phyloP scores from a whole-genome alignment of 805 yeast genomes.

The Kodamaea sagamina region DNA sequence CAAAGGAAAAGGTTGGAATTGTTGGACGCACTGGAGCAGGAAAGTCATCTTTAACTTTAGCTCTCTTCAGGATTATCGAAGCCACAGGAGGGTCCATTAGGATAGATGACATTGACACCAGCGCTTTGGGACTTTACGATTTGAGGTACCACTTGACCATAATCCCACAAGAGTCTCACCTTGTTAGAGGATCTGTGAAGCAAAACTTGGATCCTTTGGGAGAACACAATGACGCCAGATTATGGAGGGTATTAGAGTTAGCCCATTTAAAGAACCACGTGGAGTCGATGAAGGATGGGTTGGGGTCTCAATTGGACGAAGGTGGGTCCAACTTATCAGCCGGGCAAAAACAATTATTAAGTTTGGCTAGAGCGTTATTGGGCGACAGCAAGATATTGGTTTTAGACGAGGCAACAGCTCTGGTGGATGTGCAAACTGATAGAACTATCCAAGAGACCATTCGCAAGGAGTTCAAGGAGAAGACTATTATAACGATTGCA shows the following conservation, averaged over 20 bases:
- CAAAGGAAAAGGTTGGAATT: slow-evolving; percentile 30
- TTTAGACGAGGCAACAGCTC: slow-evolving; percentile 35
- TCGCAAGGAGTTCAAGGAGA: slow-evolving; percentile 25
- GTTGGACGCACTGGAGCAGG: slow-evolving; percentile 37
- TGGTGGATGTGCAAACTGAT: slow-evolving; percentile 36
- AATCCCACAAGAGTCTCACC: slow-evolving; percentile 32
- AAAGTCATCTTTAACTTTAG: slow-evolving; percentile 30
- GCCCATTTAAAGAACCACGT: slow-evolving; percentile 30
- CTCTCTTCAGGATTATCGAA: slow-evolving; percentile 31
- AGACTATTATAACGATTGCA: slow-evolving; percentile 31
- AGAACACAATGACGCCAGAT: slow-evolving; percentile 22
- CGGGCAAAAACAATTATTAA: slow-evolving; percentile 28
- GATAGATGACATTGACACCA: slow-evolving; percentile 26
- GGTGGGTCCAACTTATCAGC: slow-evolving; percentile 30
- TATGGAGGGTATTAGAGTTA: slow-evolving; percentile 30
- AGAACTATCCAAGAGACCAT: slow-evolving; percentile 30
- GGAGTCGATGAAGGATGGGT: slow-evolving; percentile 22
- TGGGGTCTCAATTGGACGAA: slow-evolving; percentile 22
- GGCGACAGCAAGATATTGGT: slow-evolving; percentile 20
- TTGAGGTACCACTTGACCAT: slow-evolving; percentile 30
- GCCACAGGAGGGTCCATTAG: slow-evolving; percentile 27
- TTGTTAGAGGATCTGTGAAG: slow-evolving; percentile 28
- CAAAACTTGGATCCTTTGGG: slow-evolving; percentile 31
- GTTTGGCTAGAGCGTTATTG: slow-evolving; percentile 27
- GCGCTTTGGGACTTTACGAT: slow-evolving; percentile 27